Percentiles rank a stretch among this genome's conserved stretches.
phyloP scores from a whole-genome alignment of 2,329 filamentous ascomycete species.

The Sordariomycetes sp. region DNA sequence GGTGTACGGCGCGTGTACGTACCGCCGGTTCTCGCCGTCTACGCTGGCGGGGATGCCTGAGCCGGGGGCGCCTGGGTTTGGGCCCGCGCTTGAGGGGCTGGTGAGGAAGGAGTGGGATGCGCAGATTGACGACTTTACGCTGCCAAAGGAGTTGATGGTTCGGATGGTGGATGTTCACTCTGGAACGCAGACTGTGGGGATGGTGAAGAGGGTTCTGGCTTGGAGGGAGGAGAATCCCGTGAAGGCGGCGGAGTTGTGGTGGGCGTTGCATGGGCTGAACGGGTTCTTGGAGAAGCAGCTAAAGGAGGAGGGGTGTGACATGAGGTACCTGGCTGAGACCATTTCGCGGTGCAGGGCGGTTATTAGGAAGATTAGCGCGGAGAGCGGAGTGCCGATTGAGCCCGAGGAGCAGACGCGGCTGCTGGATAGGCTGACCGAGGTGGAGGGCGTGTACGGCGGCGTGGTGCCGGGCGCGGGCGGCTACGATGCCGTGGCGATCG shows the following conservation, averaged over 20 bases:
- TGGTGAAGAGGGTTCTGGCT: conserved; percentile 83
- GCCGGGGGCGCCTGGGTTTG: conserved; percentile 54
- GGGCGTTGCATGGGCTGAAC: conserved; percentile 44
- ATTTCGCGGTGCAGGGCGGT: conserved; percentile 36
- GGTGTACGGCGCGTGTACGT: conserved; percentile 81
- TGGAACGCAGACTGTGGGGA: conserved; percentile 82
- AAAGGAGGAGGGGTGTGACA: conserved; percentile 48
- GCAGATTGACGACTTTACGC: conserved; percentile 55
- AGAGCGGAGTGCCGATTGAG: conserved; percentile 76
- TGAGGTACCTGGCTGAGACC: conserved; percentile 42
- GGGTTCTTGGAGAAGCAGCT: conserved; percentile 4
- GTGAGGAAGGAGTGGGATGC: conserved; percentile 65
- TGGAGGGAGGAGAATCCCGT: conserved; percentile 59
- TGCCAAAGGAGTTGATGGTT: conserved; percentile 63
- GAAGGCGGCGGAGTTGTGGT: conserved; percentile 55
- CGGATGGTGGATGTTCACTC: conserved; percentile 96
- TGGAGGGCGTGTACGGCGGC: conserved; percentile 76
- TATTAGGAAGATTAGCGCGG: conserved; percentile 63
- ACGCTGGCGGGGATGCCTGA: conserved; percentile 57
- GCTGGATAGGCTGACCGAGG: conserved; percentile 56
- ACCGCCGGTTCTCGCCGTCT: conserved; percentile 79
- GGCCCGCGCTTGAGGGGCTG: conserved; percentile 45
- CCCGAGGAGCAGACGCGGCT: conserved; percentile 73
- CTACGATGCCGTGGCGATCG: conserved; percentile 74
- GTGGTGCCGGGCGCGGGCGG: conserved; percentile 92